Evolutionary conservation across 73 alveolate genomes (phyloP).

Genomic region (Uronychia setigera): DNA sequence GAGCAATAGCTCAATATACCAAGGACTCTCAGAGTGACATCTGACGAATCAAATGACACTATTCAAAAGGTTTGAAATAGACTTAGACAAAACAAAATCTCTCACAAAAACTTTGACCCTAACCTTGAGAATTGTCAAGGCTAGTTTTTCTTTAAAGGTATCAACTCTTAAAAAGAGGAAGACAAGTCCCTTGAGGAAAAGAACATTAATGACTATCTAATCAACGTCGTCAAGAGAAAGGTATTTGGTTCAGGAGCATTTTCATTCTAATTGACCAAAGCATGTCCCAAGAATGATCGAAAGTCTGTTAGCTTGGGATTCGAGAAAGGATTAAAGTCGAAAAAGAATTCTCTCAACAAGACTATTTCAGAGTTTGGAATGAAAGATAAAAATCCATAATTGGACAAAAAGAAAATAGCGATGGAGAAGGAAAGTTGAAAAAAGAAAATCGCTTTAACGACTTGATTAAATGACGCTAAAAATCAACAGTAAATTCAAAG

Average conservation of each 20-base stretch:
- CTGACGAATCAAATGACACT: neutral
- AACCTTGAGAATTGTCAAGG: neutral
- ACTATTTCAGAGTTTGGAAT: no score
- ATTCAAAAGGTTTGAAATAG: neutral
- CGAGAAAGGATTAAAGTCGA: neutral
- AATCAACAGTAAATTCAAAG: neutral
- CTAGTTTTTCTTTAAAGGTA: neutral
- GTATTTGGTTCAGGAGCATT: neutral
- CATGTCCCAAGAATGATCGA: neutral
- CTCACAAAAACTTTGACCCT: neutral
- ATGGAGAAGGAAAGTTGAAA: no score
- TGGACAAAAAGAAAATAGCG: no score
- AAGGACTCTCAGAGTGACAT: neutral
- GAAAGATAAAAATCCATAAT: no score
- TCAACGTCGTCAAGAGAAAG: neutral
- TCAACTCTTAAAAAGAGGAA: neutral
- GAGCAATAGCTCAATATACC: no score
- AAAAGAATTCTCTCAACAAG: no score
- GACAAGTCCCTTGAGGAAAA: neutral
- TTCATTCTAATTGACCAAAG: neutral
- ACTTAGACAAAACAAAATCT: neutral
- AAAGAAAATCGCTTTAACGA: neutral
- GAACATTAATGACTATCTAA: neutral
- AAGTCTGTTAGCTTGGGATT: neutral
- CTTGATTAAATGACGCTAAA: neutral